phyloP scores from a whole-genome alignment of 2,329 filamentous ascomycete species.

The Thermothelomyces thermophilus region DNA sequence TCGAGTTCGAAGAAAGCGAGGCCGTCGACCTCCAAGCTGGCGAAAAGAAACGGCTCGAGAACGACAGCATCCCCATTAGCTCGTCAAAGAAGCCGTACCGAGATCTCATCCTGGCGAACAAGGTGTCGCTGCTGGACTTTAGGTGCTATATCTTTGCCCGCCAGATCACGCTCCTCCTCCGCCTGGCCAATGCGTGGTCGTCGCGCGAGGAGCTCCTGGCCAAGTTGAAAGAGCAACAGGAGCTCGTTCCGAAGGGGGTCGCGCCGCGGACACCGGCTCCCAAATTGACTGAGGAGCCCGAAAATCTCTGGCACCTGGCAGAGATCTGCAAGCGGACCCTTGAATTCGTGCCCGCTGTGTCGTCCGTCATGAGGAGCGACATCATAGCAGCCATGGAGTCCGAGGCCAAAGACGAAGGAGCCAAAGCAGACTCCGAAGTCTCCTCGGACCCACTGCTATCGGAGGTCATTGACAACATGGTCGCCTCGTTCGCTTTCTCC shows the following conservation, averaged over 20 bases:
- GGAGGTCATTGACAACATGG: conserved; percentile 63
- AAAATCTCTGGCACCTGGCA: conserved; percentile 73
- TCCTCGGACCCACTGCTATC: conserved; percentile 33
- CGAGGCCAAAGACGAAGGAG: conserved; percentile 33
- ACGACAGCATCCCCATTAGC: conserved; percentile 54
- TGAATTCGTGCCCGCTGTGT: conserved; percentile 75
- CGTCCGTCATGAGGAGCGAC: conserved; percentile 73
- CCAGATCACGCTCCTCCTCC: conserved; percentile 73
- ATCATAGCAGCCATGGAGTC: conserved; percentile 55
- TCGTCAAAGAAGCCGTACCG: conserved; percentile 73
- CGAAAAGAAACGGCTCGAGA: conserved; percentile 30
- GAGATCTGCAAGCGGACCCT: conserved; percentile 79
- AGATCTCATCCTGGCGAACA: conserved; percentile 85
- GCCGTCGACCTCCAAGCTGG: conserved; percentile 31
- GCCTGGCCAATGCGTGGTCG: conserved; percentile 69
- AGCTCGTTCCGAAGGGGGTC: conserved; percentile 50
- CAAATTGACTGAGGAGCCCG: conserved; percentile 52
- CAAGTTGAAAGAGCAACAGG: conserved; percentile 56
- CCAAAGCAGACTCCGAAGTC: conserved; percentile 26
- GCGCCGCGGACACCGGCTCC: conserved; percentile 45
- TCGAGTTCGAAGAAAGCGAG: conserved; percentile 30
- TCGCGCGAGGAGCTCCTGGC: conserved; percentile 55
- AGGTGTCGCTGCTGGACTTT: conserved; percentile 95
- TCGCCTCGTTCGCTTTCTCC: conserved; percentile 72
- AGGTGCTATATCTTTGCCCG: conserved; percentile 87